Evolutionary conservation across 768 basidiomycete genomes (phyloP).

Genomic region (Coprinopsis marcescibilis): DNA sequence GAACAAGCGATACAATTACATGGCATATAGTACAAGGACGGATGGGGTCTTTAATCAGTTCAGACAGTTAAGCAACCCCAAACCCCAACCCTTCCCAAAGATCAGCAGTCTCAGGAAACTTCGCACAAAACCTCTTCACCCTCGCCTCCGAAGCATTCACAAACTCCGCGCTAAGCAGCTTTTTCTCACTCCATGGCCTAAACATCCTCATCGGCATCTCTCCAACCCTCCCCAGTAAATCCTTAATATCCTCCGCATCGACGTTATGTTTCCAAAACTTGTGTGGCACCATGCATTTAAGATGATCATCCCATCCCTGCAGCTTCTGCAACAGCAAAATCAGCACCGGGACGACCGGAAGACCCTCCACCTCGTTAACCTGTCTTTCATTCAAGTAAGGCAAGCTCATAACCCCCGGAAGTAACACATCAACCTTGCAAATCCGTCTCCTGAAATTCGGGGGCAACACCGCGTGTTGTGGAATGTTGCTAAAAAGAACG

Average conservation of each 20-base stretch:
- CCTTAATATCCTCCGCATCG: background rate
- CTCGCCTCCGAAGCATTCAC: background rate
- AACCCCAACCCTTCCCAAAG: too few relatives aligned
- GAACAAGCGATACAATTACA: too few relatives aligned
- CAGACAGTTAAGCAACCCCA: too few relatives aligned
- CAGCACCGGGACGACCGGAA: constrained; percentile 1
- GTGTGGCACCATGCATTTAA: background rate
- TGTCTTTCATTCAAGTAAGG: background rate
- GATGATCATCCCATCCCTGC: background rate
- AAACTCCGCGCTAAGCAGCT: background rate
- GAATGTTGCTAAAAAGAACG: constrained; percentile 4
- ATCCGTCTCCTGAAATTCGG: background rate
- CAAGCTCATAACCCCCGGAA: constrained; percentile 6
- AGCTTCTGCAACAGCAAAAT: background rate
- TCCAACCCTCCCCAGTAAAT: background rate
- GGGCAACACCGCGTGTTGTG: background rate
- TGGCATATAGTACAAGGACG: too few relatives aligned
- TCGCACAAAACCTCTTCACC: background rate
- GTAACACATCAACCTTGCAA: constrained; percentile 9
- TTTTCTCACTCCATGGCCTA: constrained; percentile 4
- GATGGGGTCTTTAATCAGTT: too few relatives aligned
- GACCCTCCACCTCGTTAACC: background rate
- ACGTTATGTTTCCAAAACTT: background rate
- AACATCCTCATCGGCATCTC: background rate
- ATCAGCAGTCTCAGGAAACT: too few relatives aligned